Percentiles rank a stretch among this genome's conserved stretches.
phyloP scores from a whole-genome alignment of 768 basidiomycete species.

The Naematelia encephala region DNA sequence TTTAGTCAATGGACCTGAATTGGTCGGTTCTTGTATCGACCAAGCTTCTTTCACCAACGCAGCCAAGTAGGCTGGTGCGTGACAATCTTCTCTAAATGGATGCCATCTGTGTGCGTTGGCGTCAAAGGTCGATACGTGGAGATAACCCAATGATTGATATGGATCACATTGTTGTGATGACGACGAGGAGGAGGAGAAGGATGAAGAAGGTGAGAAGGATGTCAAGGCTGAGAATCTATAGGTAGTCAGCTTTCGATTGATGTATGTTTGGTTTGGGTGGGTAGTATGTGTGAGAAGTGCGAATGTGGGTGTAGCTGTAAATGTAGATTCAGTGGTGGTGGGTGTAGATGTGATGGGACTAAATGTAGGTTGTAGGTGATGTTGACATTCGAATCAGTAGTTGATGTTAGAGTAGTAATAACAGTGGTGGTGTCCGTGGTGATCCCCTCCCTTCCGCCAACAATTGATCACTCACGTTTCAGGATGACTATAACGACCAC shows the following conservation, averaged over 20 bases:
- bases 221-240: too few relatives aligned
- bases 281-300: too few relatives aligned
- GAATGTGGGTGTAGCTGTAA: too few relatives aligned
- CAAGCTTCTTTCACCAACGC: constrained; percentile 8
- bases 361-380: too few relatives aligned
- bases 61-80: constrained; percentile 22
- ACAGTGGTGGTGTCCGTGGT: not conserved
- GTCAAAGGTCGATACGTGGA: constrained; percentile 12
- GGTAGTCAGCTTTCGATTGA: too few relatives aligned
- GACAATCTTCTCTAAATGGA: constrained; percentile 14
- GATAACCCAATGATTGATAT: constrained; percentile 24
- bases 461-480: not conserved
- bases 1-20: not conserved
- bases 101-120: constrained; percentile 29
- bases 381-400: too few relatives aligned
- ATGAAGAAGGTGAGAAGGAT: not conserved
- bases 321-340: too few relatives aligned
- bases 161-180: constrained; percentile 7
- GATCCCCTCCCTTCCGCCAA: too few relatives aligned
- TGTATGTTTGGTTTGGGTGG: too few relatives aligned
- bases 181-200: not conserved
- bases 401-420: too few relatives aligned
- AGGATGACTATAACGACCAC: not conserved
- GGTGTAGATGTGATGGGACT: too few relatives aligned
- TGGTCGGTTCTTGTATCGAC: not conserved